A percentile compares a stretch with the other conserved stretches of the same genome.
These are phyloP conservation scores for Paecilomyces sp. DNA, from an alignment of 2,329 filamentous ascomycete species.

Conservation along the genomic window DNA sequence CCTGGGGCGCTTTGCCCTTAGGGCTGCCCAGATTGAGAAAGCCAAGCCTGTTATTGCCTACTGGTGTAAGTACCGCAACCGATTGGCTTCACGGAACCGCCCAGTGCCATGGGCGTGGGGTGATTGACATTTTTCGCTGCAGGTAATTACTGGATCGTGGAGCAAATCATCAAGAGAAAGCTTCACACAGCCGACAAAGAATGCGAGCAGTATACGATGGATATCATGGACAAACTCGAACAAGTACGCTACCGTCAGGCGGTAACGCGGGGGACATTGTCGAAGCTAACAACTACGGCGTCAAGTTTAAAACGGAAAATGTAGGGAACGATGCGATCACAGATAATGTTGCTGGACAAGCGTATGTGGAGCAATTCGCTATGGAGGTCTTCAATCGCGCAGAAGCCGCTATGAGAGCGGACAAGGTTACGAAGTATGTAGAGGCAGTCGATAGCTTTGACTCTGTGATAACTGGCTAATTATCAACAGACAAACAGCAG, in stretches of 20 bases:
- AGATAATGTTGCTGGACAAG: slow-evolving; percentile 79
- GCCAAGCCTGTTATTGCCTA: slow-evolving; percentile 86
- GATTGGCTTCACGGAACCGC: neutral
- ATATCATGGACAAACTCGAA: slow-evolving; percentile 87
- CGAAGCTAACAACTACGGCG: neutral
- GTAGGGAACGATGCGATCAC: slow-evolving; percentile 72
- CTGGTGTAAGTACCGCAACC: slow-evolving; percentile 64
- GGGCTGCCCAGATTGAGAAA: slow-evolving; percentile 75
- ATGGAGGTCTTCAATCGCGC: slow-evolving; percentile 80
- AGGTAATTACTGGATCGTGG: slow-evolving; percentile 89
- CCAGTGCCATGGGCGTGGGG: slow-evolving; percentile 6
- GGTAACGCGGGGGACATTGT: neutral
- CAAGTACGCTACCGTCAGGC: slow-evolving; percentile 41
- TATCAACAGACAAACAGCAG: slow-evolving; percentile 69
- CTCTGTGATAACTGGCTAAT: slow-evolving; percentile 4
- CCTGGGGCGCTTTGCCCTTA: slow-evolving; percentile 73
- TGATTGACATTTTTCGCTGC: slow-evolving; percentile 9
- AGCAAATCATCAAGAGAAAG: slow-evolving; percentile 76
- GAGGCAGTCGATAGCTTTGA: neutral
- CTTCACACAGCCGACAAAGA: slow-evolving; percentile 75
- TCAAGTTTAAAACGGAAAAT: slow-evolving; percentile 63
- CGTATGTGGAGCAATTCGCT: slow-evolving; percentile 91
- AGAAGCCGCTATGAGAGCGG: slow-evolving; percentile 71
- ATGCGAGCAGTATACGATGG: slow-evolving; percentile 70
- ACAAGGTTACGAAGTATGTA: slow-evolving; percentile 70